phyloP scores from a whole-genome alignment of 805 yeast genomes.

The Lipomyces kockii region DNA sequence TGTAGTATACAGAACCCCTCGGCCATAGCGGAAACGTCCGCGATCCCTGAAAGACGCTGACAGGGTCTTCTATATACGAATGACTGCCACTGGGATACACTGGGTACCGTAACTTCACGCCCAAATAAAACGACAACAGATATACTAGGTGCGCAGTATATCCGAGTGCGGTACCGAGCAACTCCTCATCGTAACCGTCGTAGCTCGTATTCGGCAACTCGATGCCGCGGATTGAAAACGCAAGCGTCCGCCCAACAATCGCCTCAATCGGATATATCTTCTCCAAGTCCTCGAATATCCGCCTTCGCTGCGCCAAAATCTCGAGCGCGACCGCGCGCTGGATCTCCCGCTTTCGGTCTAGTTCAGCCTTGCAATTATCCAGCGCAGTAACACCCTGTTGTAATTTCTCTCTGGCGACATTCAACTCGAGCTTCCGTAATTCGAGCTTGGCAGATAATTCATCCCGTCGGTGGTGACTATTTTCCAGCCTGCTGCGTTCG shows the following conservation, averaged over 20 bases:
- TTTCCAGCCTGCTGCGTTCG: conserved; percentile 17
- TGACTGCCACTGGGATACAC: conserved; percentile 54
- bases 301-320: conserved; percentile 25
- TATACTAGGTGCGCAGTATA: conserved; percentile 52
- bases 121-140: conserved; percentile 50
- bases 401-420: conserved; percentile 12
- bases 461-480: conserved; percentile 6
- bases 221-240: conserved; percentile 47
- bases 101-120: conserved; percentile 56
- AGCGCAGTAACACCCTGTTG: conserved; percentile 6
- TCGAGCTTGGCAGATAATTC: conserved; percentile 14
- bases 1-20: conserved; percentile 50
- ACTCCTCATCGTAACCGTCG: conserved; percentile 36
- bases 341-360: conserved; percentile 2
- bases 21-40: conserved; percentile 56
- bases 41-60: conserved; percentile 50
- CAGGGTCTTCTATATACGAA: conserved; percentile 56
- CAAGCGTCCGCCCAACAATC: conserved; percentile 31
- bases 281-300: conserved; percentile 42
- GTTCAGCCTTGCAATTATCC: conserved; percentile 1
- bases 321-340: conserved; percentile 13
- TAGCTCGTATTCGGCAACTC: conserved; percentile 41
- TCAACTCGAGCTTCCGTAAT: conserved; percentile 21
- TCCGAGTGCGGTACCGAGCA: conserved; percentile 52
- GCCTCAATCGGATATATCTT: conserved; percentile 45